Percentiles rank a stretch among this genome's conserved stretches.
Evolutionary conservation across 1,139 yeast species (phyloP).

Genomic region (Nakaseomyces kungkrabaensis): DNA sequence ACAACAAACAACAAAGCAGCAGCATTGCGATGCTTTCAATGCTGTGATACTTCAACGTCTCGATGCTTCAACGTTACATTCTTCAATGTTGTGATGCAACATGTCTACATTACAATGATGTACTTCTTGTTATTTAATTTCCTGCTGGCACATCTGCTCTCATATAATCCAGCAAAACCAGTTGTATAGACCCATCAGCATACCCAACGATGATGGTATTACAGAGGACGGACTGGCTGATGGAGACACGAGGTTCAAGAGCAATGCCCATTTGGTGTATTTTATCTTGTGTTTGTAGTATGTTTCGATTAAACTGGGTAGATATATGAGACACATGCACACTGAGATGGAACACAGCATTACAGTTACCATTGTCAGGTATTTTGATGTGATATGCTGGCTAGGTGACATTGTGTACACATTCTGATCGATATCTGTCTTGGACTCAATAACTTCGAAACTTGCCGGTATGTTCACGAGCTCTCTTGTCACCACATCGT

Average conservation of each 20-base stretch:
- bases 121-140: too few species aligned
- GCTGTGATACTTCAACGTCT: too few species aligned
- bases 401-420: neutral
- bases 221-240: neutral
- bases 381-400: neutral
- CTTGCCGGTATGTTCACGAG: neutral
- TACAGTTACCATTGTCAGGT: neutral
- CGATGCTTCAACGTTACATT: too few species aligned
- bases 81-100: too few species aligned
- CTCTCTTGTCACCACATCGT: neutral
- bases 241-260: neutral
- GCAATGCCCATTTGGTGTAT: slow-evolving; percentile 1
- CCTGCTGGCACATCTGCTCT: neutral
- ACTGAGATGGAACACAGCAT: neutral
- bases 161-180: neutral
- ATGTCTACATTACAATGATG: too few species aligned
- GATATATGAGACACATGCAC: neutral
- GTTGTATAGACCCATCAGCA: neutral
- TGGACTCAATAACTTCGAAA: neutral
- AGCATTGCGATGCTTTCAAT: too few species aligned
- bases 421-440: neutral
- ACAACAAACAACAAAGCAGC: too few species aligned
- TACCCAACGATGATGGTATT: neutral
- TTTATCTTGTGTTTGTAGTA: neutral
- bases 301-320: neutral